Base-by-base conservation (phyloP, 2,329 filamentous ascomycete genomes). In the Neospermospora avenae region DNA sequence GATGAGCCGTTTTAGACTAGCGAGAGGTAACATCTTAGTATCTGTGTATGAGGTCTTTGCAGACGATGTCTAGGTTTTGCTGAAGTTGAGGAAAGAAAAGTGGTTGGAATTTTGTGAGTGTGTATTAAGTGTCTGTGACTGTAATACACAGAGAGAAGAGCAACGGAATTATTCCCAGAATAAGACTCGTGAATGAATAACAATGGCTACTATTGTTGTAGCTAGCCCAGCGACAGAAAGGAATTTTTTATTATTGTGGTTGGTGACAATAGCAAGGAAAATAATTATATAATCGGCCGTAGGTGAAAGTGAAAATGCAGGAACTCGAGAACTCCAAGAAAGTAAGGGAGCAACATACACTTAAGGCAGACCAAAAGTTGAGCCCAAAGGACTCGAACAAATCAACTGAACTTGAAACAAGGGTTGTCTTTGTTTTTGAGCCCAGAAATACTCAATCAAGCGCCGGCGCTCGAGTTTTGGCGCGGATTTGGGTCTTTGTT, bases 1-100 rank as follows among this genome's bases (percentile, higher is more conserved):
- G 51, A 73, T 31, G 59, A 70, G 65, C 44, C 65, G 64, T 64
- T 64, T 71, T 58, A 72, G 48, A 64, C 68, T 67, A 68, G 58
- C 69, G 65, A 73, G 65, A 57, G 69, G 65, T 66, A 67, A 66
- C 70, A 71, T 72, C 62, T 70, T 69, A 68, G 67, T 64, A 63
- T 66, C 44, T 65, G 60, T 65, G 55, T 63, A 52, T 59, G 41
- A 25, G 25, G 51, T 64, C 35, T 37, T 49, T 59, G 52, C 45
- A 57, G 41, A 54, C 42, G 44, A 35, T 45, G 42, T 46, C n/a
- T 51, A 55, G 52, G 16, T 13, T 8, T 62, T 25, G 52, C 20
- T 37, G 51, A 53, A 55, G 24, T 49, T 22, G 28, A 49, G 55
- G 14, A 46, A 24, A 39, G 49, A 22, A 45, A 42, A 41, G 18